Evolutionary conservation across 2,329 filamentous ascomycete species (phyloP).

Genomic region (Aureobasidium sp.): DNA sequence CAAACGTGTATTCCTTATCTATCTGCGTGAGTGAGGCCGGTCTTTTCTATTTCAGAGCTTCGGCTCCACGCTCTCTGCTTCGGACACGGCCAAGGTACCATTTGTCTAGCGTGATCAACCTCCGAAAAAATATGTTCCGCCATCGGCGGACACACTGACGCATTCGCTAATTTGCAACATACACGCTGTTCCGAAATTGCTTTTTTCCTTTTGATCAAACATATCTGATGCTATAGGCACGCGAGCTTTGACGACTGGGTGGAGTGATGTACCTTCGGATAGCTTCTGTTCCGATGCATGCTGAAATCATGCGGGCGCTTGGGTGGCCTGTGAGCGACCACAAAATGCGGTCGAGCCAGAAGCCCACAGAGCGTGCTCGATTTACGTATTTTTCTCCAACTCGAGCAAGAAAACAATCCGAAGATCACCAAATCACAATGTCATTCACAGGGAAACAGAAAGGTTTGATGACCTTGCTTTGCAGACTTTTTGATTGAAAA

Average conservation of each 20-base stretch:
- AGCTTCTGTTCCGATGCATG: background rate
- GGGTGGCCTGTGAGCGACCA: background rate
- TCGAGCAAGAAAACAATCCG: background rate
- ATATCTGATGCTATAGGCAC: background rate
- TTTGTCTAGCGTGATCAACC: background rate
- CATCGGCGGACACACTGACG: background rate
- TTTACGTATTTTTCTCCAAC: background rate
- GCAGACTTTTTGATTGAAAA: constrained; percentile 16
- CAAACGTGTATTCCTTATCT: background rate
- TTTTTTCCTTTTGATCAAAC: background rate
- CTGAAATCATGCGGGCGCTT: background rate
- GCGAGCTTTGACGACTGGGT: background rate
- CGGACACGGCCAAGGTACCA: background rate
- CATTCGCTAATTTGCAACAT: background rate
- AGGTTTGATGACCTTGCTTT: constrained; percentile 16
- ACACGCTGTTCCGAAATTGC: background rate
- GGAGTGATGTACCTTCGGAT: background rate
- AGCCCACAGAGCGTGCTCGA: background rate
- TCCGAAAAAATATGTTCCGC: background rate
- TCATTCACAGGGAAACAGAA: background rate
- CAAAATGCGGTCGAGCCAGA: too few relatives aligned
- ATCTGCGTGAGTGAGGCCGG: background rate
- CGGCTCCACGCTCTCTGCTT: constrained; percentile 6
- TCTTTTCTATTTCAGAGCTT: background rate
- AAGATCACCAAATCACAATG: background rate